These are phyloP conservation scores for Podila verticillata DNA, from an alignment of 192 early-diverging fungal genomes.

Conservation along the genomic window DNA sequence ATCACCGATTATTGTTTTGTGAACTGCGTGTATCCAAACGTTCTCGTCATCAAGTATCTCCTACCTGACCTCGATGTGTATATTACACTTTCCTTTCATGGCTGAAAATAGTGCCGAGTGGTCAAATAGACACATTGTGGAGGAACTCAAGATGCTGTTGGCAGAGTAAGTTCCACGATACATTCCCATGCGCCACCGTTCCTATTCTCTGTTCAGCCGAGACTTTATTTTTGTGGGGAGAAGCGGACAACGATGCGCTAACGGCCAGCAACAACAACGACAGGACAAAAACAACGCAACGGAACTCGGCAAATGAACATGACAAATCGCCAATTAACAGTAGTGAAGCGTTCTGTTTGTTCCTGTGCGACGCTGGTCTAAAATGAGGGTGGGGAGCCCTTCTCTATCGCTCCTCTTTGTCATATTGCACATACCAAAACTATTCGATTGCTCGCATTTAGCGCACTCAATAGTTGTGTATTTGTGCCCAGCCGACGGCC, in stretches of 20 bases:
- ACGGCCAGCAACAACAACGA: not conserved
- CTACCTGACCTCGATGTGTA: too few species aligned
- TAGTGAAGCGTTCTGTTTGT: constrained; percentile 1
- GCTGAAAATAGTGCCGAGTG: constrained; percentile 30
- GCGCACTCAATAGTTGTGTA: not conserved
- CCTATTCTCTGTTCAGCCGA: not conserved
- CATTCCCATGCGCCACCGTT: not conserved
- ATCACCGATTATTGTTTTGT: too few species aligned
- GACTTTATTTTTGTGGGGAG: not conserved
- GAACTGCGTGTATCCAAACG: too few species aligned
- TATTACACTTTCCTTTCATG: too few species aligned
- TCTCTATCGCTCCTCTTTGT: not conserved
- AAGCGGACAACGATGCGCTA: not conserved
- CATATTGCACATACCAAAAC: too few species aligned
- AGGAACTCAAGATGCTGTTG: constrained; percentile 40
- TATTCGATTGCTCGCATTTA: not conserved
- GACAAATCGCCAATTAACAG: constrained; percentile 30
- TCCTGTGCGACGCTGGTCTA: not conserved
- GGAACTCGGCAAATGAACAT: constrained; percentile 16
- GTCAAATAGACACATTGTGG: constrained; percentile 31
- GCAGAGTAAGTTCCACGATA: constrained; percentile 30
- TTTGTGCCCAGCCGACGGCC: too few species aligned
- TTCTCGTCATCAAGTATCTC: too few species aligned
- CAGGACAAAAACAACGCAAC: not conserved
- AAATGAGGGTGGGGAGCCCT: not conserved